A percentile compares a stretch with the other conserved stretches of the same genome.
These are phyloP conservation scores for Paxillus involutus DNA, from an alignment of 768 basidiomycete genomes.

Conservation along the genomic window DNA sequence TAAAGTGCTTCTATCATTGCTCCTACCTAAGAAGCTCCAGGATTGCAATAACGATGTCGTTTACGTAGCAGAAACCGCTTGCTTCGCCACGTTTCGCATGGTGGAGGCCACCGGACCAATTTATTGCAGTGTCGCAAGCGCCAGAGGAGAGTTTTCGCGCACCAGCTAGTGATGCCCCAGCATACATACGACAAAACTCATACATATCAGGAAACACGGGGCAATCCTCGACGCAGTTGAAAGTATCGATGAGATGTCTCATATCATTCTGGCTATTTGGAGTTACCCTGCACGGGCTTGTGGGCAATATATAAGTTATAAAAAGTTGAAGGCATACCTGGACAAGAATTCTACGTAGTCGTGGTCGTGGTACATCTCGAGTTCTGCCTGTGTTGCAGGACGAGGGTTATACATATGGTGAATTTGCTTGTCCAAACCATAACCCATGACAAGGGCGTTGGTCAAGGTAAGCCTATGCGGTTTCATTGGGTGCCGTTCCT, in stretches of 20 bases:
- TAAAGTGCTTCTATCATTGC: neutral
- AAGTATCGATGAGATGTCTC: constrained; percentile 76
- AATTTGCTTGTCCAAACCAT: constrained; percentile 94
- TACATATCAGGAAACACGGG: constrained; percentile 95
- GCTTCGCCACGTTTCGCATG: constrained; percentile 98
- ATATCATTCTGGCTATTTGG: constrained; percentile 71
- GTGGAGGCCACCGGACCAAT: constrained; percentile 98
- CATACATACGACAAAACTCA: constrained; percentile 91
- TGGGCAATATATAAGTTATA: neutral
- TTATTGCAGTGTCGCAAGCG: constrained; percentile 93
- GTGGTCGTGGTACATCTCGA: constrained; percentile 88
- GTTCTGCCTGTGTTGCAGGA: constrained; percentile 84
- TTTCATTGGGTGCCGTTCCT: constrained; percentile 99
- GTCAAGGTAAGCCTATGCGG: constrained; percentile 95
- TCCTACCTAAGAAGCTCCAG: constrained; percentile 83
- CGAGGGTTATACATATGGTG: constrained; percentile 89
- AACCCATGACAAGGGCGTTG: constrained; percentile 95
- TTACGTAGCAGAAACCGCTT: constrained; percentile 98
- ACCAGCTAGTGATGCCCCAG: constrained; percentile 88
- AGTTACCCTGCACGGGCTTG: constrained; percentile 61
- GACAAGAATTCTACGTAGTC: constrained; percentile 98
- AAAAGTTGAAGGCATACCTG: constrained; percentile 46
- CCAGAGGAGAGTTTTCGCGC: constrained; percentile 86
- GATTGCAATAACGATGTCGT: constrained; percentile 94
- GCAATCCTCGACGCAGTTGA: constrained; percentile 97